Evolutionary conservation across 1,284 basidiomycete genomes (phyloP), one percentile per base, ranked within the genome.

Genomic region (Mycosarcoma mackinlayi): DNA sequence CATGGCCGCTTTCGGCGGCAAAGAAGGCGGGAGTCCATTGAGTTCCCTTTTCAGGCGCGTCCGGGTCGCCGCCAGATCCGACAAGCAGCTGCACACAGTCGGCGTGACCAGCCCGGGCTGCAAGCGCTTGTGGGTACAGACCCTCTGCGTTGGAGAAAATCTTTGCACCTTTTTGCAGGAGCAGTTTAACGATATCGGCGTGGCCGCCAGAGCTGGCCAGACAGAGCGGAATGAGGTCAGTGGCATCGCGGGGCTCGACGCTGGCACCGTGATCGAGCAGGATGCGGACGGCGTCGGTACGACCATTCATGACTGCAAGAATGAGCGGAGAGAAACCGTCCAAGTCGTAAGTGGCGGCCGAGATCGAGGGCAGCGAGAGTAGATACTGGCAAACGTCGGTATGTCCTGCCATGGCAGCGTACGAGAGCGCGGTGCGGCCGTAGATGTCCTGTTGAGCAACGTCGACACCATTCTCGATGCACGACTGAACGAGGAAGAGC

Each of bases 21-120:
- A 98, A 95, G 82, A 96, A 94, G 46, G 98, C 86, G 19, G 96
- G 95, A 7, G 95, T 98, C 94, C 96, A 98, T 82, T 95, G 92
- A 79, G 96, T 93, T 94, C 78, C 78, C 83, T 96, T 98, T 86
- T 99, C 95, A 5, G 90, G 89, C 23, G 89, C 87, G 82, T 98
- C 69, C 6, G 73, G 68, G 28, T 80, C 75, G 18, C 74, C 77
- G 3, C 69, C 84, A 75, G 51, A 84, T 79, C 58, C 83, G 76
- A 94, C 85, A n/a, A 99, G 88, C 9, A 95, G 83, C 54, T 85
- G 86, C 78, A 94, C 92, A 23, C 96, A 89, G 24, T 90, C 88
- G 5, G 87, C 88, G 77, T 97, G 94, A 1, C 96, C 96, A 78
- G 94, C 92, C 58, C 92, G 89, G n/a, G 94, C 94, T 21, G 96